Base-by-base conservation (phyloP, 2,329 filamentous ascomycete species). In the Anisogramma anomala region DNA sequence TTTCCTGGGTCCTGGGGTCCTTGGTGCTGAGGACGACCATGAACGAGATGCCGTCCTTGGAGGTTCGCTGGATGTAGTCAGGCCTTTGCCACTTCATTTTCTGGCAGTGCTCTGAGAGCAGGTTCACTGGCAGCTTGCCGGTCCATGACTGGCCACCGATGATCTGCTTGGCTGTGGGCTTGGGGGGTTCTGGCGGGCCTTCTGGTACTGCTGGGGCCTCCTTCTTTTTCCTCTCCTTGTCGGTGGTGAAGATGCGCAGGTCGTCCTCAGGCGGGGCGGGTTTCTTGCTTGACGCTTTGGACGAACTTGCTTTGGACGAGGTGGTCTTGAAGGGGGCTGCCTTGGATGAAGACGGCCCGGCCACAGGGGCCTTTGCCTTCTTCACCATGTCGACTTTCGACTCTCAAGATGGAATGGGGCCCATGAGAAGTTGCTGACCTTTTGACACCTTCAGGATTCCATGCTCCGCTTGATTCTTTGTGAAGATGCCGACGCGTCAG, bases 121-220 rank as follows among this genome's bases (percentile, higher is more conserved):
- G 72, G 57, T 94, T 95, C 49, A 95, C 84, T 1, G 91, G 91
- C 23, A 98, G 67, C 60, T 98, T 98, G 30, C 91, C 91, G 0
- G 91, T 98, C 91, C 91, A 98, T 52, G 87, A 95, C 44, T 86
- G 78, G 36, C 91, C 91, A 31, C 87, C 91, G 55, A 98, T 94
- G 50, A 98, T 67, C 52, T 93, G 85, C 60, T 82, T 81, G 33
- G 73, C 72, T 2, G 78, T 79, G 11, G 74, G 77, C 51, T 78
- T 76, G 0, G 72, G 72, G 3, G 70, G 70, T 0, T 62, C 69
- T n/a, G 44, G 44, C 2, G 56, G 48, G 3, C 60, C 51, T 11
- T 58, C 46, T 56, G 57, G 39, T 57, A 62, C 49, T 52, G 50
- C 42, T 42, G 49, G 47, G 19, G 48, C 48, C 28, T 49, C 49